Evolutionary conservation across 2,329 filamentous ascomycete species (phyloP).

Genomic region (Ceratocystis diversiconidia): DNA sequence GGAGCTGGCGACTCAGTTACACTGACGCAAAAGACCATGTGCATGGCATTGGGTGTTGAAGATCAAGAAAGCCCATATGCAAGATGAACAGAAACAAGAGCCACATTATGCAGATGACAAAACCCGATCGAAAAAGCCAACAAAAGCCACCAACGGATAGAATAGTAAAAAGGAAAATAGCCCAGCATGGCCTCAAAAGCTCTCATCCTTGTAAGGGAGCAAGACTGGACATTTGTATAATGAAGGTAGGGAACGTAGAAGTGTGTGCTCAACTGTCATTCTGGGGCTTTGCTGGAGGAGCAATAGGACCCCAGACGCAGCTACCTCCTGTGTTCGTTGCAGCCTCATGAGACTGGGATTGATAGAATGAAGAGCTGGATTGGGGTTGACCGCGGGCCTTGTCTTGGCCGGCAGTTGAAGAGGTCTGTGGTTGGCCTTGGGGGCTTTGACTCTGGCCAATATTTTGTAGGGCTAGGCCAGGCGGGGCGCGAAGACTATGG

Average conservation of each 20-base stretch:
- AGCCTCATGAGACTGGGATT: background rate
- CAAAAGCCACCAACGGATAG: background rate
- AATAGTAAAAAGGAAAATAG: background rate
- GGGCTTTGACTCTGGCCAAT: background rate
- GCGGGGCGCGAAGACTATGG: background rate
- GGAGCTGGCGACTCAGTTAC: constrained; percentile 9
- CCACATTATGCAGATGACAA: background rate
- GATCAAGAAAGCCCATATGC: background rate
- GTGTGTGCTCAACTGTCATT: background rate
- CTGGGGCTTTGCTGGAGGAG: constrained; percentile 25
- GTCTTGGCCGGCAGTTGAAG: background rate
- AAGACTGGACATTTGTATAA: background rate
- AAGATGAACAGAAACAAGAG: background rate
- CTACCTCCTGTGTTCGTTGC: background rate
- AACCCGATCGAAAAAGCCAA: background rate
- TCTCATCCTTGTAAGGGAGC: background rate
- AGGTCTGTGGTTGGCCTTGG: background rate
- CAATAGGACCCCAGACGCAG: constrained; percentile 24
- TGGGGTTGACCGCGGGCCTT: background rate
- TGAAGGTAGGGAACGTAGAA: background rate
- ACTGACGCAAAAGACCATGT: constrained; percentile 10
- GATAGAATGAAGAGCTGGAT: background rate
- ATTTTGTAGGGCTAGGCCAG: background rate
- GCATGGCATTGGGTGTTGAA: background rate
- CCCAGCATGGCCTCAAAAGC: background rate